Base-by-base conservation (phyloP, 1,284 basidiomycete species). In the Melampsora occidentalis region DNA sequence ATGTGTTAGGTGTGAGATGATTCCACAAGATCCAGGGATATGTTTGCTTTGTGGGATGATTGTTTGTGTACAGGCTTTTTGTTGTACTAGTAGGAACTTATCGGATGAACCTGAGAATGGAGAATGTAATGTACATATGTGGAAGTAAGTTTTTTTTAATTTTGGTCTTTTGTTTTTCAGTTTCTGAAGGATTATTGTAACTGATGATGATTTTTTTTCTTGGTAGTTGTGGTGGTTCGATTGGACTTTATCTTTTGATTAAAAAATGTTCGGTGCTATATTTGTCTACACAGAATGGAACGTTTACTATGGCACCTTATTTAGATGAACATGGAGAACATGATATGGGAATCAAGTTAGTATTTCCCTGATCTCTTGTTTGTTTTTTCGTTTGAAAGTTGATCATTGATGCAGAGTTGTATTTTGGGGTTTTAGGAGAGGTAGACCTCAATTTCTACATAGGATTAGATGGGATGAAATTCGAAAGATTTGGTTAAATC, bases 41-140 rank as follows among this genome's bases (percentile, higher is more conserved):
- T 99, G 96, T 83, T 84, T 98, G 77, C 86, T 95, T 69, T 99
- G 97, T 80, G 96, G 96, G 1, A 86, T 89, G 62, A 88, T 91
- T 20, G 89, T 93, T 9, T 99, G 97, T 82, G 88, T 95, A 84
- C 92, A 95, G 82, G 92, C 92, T 79, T 91, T 95, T 80, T 99
- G 96, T 82, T 99, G 96, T 83, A 87, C 87, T 79, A 92, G 94
- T 80, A 81, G 85, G 31, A 90, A 93, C 59, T 85, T 64, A 85
- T 85, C 59, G 85, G 87, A 71, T 84, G 87, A 79, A 83, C 78
- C 80, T 33, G 78, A 88, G 77, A 83, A 91, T 85, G 85, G 89
- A 48, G 97, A 99, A 83, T 98, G 96, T 84, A 99, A 98, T 83
- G 89, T 92, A 85, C 97, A 99, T 83, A 91, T 91, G 79, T 87